Base-by-base conservation (phyloP, 805 yeast species). In the Wickerhamiella allomyrinae region DNA sequence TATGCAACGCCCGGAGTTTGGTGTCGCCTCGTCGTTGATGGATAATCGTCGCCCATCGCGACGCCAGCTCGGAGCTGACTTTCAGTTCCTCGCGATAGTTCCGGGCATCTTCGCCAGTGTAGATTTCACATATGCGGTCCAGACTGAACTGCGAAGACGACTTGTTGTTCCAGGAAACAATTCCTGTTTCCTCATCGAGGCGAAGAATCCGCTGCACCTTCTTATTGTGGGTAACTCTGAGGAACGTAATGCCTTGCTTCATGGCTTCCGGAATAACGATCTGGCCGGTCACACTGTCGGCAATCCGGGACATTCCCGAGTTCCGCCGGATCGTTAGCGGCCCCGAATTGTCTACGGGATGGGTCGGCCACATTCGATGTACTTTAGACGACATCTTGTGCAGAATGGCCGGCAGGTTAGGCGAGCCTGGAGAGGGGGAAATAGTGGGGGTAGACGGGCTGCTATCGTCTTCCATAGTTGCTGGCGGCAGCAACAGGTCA, bases 71-170 rank as follows among this genome's bases (percentile, higher is more conserved):
- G 27, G 74, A 63, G 1, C 86, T 72, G 1, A 85, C 71, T 29
- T 79, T 77, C 50, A 83, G 73, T 58, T 86, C 94, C 55, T 87
- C 95, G 46, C 95, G 63, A 56, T 86, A 89, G 50, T 84, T 83
- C 27, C 72, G 70, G 1, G 95, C 95, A 52, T 80, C 83, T 17
- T 69, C 71, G 2, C 78, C 83, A 3, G 71, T 66, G 40, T 79
- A 60, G 2, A 80, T 67, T 42, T 72, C 74, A 44, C 72, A 71
- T 39, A 84, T 78, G 44, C 74, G 74, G 55, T 80, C 93, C 7
- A 81, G 66, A 15, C 59, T 59, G 46, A 76, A 52, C 29, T 55
- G 59, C 2, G 54, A 45, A 3, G 74, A 63, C 2, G 71, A 57
- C 13, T 67, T 48, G 51, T 70, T 69, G 48, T 73, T 76, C 82